These are phyloP conservation scores for Colletotrichum sp. DNA, from an alignment of 2,329 filamentous ascomycete species.

Conservation along the genomic window DNA sequence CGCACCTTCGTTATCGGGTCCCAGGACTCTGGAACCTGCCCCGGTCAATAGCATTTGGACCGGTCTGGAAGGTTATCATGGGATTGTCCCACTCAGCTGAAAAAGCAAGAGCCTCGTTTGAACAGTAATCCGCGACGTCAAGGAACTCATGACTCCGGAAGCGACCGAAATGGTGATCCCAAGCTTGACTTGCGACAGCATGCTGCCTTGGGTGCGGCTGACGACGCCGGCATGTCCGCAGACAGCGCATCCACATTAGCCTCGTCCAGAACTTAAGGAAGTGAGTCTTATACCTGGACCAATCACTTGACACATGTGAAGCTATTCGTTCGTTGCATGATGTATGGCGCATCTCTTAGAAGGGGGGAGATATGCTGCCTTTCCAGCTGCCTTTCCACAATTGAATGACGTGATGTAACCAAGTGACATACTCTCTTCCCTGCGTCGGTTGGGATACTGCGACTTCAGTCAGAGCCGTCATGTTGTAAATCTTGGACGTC, in stretches of 20 bases:
- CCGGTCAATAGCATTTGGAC: background rate
- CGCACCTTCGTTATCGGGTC: background rate
- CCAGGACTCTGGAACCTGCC: background rate
- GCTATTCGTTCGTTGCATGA: background rate
- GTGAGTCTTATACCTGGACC: background rate
- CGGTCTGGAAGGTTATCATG: background rate
- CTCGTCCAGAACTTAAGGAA: background rate
- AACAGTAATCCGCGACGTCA: background rate
- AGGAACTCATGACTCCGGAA: background rate
- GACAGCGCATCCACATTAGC: background rate
- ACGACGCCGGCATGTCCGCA: background rate
- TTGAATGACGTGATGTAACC: rapidly evolving
- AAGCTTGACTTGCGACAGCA: background rate
- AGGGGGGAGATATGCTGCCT: background rate
- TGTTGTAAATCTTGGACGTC: background rate
- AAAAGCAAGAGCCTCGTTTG: background rate
- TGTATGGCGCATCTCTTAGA: background rate
- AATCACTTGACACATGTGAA: background rate
- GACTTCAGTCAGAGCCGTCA: background rate
- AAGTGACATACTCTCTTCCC: background rate
- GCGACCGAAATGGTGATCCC: background rate
- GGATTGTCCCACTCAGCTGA: background rate
- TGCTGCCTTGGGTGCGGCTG: background rate
- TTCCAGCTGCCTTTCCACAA: background rate
- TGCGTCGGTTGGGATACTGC: background rate